A percentile compares a stretch with the other conserved stretches of the same genome.
Conservation (phyloP, 345 rosid genomes). For the Pistacia vera region DNA sequence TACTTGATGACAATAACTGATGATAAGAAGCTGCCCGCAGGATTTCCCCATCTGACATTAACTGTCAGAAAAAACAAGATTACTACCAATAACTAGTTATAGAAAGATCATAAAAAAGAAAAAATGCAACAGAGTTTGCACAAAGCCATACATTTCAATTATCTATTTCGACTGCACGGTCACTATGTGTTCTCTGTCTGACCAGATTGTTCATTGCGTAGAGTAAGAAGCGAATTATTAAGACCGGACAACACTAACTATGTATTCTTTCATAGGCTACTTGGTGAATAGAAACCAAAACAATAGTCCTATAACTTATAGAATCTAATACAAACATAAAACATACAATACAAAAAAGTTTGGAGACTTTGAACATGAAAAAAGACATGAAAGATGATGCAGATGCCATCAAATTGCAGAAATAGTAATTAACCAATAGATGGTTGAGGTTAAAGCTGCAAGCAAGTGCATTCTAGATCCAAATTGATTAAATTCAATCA, state of each 20-base stretch:
- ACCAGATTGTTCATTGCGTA: too few species aligned
- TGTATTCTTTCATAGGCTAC: too few species aligned
- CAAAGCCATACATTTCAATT: neutral
- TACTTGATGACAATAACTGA: conserved; percentile 58
- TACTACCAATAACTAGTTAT: neutral
- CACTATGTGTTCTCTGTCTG: too few species aligned
- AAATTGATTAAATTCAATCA: neutral
- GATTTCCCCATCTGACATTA: conserved; percentile 92
- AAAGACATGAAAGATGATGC: neutral
- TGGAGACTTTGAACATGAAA: neutral
- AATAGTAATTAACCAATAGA: neutral
- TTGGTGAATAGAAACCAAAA: too few species aligned
- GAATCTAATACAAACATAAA: neutral
- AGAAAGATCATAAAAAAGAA: neutral
- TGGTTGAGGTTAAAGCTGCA: neutral
- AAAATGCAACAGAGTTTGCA: neutral
- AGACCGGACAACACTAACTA: too few species aligned
- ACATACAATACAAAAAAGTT: neutral
- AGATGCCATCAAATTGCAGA: neutral
- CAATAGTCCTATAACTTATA: neutral
- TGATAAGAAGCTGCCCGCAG: conserved; percentile 70
- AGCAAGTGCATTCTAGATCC: neutral
- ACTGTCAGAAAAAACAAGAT: conserved; percentile 41
- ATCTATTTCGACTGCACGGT: too few species aligned
- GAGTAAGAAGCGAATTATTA: too few species aligned